A percentile compares a stretch with the other conserved stretches of the same genome.
Evolutionary conservation across 345 rosid genomes (phyloP).

Genomic region (Psidium friedrichsthalianum): DNA sequence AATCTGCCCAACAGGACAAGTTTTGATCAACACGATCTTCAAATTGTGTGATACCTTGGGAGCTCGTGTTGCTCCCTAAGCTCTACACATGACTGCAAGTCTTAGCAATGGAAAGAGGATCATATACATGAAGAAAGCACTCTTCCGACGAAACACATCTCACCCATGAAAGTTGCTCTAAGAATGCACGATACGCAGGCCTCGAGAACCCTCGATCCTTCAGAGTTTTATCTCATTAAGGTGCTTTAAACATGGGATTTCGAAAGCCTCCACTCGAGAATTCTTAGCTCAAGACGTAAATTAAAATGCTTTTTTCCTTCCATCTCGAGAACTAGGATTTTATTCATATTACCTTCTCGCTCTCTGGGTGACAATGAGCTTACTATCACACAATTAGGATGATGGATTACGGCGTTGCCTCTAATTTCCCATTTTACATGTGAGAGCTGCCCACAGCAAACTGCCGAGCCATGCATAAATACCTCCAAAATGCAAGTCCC

Average conservation of each 20-base stretch:
- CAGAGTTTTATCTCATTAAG: background rate
- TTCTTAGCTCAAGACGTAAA: background rate
- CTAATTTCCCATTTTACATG: background rate
- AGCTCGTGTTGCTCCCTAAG: background rate
- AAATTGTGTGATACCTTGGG: background rate
- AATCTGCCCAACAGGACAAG: conserved; percentile 32
- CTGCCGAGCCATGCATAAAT: background rate
- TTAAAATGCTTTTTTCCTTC: rapidly evolving
- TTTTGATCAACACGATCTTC: background rate
- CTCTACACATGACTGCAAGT: background rate
- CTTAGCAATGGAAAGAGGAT: background rate
- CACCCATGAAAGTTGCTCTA: background rate
- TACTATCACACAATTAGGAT: background rate
- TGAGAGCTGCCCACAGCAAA: background rate
- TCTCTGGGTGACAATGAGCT: background rate
- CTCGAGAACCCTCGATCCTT: background rate
- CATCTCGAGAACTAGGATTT: rapidly evolving
- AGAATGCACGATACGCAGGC: background rate
- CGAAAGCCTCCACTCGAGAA: background rate
- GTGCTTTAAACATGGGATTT: background rate
- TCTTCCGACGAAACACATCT: background rate
- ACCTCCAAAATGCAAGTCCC: conserved; percentile 94
- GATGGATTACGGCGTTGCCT: background rate
- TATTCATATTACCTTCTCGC: too few relatives aligned
- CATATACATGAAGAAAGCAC: background rate